Evolutionary conservation across 305 asterid species (phyloP).

Genomic region (Solanum hybrid): DNA sequence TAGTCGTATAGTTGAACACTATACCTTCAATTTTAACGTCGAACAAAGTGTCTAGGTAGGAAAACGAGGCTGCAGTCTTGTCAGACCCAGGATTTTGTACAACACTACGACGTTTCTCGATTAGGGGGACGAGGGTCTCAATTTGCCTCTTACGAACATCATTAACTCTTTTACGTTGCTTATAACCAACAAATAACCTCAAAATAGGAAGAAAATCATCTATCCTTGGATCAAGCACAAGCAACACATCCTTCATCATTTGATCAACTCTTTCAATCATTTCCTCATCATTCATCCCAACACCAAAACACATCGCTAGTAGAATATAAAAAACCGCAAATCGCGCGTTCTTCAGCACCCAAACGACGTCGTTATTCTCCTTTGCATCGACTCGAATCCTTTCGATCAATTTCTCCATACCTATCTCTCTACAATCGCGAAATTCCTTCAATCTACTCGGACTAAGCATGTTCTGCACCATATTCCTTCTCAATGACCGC

Average conservation of each 20-base stretch:
- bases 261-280: slow-evolving; percentile 54
- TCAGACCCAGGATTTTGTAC: slow-evolving; percentile 44
- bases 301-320: slow-evolving; percentile 69
- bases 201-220: slow-evolving; percentile 74
- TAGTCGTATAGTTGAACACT: not conserved
- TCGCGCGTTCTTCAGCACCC: slow-evolving; percentile 62
- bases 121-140: slow-evolving; percentile 52
- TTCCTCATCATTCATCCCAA: slow-evolving; percentile 65
- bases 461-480: slow-evolving; percentile 87
- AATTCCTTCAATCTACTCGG: slow-evolving; percentile 43
- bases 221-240: slow-evolving; percentile 63
- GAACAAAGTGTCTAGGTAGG: slow-evolving; percentile 71
- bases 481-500: slow-evolving; percentile 71
- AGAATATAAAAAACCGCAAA: slow-evolving; percentile 75
- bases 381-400: slow-evolving; percentile 47
- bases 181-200: slow-evolving; percentile 55
- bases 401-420: slow-evolving; percentile 63
- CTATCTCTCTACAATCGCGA: slow-evolving; percentile 34
- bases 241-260: slow-evolving; percentile 57
- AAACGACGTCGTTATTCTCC: slow-evolving; percentile 47
- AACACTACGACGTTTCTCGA: slow-evolving; percentile 49
- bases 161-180: slow-evolving; percentile 44
- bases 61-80: slow-evolving; percentile 45
- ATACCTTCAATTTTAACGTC: slow-evolving; percentile 59
- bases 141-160: slow-evolving; percentile 62